Evolutionary conservation across 208 protist species (phyloP).

Genomic region (Phytomonas serpens): DNA sequence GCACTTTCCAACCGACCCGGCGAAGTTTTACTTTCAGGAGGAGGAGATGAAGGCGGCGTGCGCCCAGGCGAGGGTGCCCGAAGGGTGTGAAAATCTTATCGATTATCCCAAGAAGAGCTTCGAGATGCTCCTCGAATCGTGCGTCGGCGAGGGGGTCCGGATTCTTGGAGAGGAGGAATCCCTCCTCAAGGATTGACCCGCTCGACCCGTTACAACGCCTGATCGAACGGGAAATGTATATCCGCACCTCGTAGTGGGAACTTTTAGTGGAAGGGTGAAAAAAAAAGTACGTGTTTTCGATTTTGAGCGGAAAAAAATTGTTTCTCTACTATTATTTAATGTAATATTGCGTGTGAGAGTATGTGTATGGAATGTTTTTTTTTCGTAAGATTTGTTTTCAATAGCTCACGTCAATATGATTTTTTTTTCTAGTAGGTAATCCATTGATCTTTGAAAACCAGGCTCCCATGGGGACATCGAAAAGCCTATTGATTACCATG

Average conservation of each 20-base stretch:
- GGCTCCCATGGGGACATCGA: too few species aligned
- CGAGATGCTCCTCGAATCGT: conserved; percentile 81
- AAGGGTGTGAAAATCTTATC: conserved; percentile 45
- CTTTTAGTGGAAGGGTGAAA: not conserved
- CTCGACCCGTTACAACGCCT: too few species aligned
- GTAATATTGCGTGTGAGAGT: not conserved
- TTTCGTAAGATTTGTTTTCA: not conserved
- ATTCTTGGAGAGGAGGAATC: conserved; percentile 44
- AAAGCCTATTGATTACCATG: not conserved
- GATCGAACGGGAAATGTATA: too few species aligned
- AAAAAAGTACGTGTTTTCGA: not conserved
- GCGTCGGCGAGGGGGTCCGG: conserved; percentile 59
- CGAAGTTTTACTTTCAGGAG: conserved; percentile 69
- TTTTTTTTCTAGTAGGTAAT: too few species aligned
- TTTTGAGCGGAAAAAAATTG: too few species aligned
- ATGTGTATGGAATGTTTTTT: not conserved
- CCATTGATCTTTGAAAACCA: too few species aligned
- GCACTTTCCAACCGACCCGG: conserved; percentile 84
- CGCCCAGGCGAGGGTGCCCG: conserved; percentile 20
- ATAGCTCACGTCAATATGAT: too few species aligned
- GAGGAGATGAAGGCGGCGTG: conserved; percentile 33
- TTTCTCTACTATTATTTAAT: not conserved
- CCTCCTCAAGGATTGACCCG: conserved; percentile 17
- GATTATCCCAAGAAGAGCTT: conserved; percentile 75
- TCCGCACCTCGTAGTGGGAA: too few species aligned